Percentiles rank a stretch among this genome's conserved stretches.
Evolutionary conservation across 1,139 yeast genomes (phyloP).

Genomic region (Candida buenavistaensis): DNA sequence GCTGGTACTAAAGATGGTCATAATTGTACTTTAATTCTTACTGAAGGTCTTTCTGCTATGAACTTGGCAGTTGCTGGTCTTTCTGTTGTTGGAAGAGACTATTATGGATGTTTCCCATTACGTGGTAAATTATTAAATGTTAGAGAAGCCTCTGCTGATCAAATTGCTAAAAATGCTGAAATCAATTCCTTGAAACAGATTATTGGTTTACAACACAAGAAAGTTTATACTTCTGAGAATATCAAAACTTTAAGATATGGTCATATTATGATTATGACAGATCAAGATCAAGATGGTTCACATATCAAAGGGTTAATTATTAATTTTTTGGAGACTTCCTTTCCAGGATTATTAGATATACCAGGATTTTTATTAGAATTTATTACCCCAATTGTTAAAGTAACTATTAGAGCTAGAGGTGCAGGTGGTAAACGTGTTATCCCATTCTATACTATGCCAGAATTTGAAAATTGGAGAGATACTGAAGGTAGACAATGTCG

Average conservation of each 20-base stretch:
- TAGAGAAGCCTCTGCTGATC: conserved; percentile 94
- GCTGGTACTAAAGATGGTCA: conserved; percentile 95
- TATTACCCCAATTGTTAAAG: conserved; percentile 95
- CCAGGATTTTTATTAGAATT: conserved; percentile 94
- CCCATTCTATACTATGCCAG: conserved; percentile 93
- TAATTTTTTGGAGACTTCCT: conserved; percentile 88
- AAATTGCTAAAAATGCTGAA: conserved; percentile 87
- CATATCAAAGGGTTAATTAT: conserved; percentile 96
- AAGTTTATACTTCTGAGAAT: conserved; percentile 63
- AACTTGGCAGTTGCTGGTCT: conserved; percentile 92
- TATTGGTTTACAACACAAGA: conserved; percentile 93
- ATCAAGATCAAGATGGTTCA: conserved; percentile 99
- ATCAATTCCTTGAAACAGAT: conserved; percentile 94
- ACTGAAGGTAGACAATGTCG: conserved; percentile 72
- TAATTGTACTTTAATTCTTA: conserved; percentile 87
- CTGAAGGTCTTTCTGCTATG: conserved; percentile 98
- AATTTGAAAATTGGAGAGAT: conserved; percentile 91
- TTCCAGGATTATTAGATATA: conserved; percentile 87
- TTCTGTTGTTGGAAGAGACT: conserved; percentile 93
- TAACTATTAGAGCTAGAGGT: conserved; percentile 71
- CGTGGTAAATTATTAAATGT: conserved; percentile 95
- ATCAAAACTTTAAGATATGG: conserved; percentile 85
- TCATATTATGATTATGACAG: conserved; percentile 98
- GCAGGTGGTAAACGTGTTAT: conserved; percentile 47
- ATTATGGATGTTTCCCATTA: conserved; percentile 93